Conservation (phyloP, 2,329 filamentous ascomycete species). For the Tolypocladium tundrense region DNA sequence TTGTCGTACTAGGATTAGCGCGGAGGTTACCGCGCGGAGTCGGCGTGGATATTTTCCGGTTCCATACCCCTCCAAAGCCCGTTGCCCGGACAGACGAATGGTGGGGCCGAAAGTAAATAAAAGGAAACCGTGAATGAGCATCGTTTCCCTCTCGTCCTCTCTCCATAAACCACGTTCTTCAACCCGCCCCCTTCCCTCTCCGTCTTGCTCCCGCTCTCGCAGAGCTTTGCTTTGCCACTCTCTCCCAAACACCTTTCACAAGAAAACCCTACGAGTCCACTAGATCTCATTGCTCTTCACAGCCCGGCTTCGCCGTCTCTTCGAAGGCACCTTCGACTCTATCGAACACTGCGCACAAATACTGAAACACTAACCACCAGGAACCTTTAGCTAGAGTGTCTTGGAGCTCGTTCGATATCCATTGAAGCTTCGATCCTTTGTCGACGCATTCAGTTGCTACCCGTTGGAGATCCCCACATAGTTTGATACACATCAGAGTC, state of each 20-base stretch:
- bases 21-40: not conserved
- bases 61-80: not conserved
- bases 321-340: conserved; percentile 32
- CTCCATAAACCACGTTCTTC: conserved; percentile 11
- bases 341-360: conserved; percentile 34
- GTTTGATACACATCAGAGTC: conserved; percentile 12
- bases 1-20: not conserved
- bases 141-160: conserved; percentile 10
- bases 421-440: conserved; percentile 25
- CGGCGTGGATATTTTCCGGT: conserved; percentile 7
- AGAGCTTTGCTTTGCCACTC: conserved; percentile 7
- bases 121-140: conserved; percentile 20
- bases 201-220: not conserved
- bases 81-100: conserved; percentile 25
- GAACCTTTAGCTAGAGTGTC: conserved; percentile 51
- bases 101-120: conserved; percentile 36
- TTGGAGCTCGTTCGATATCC: conserved; percentile 42
- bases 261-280: conserved; percentile 24
- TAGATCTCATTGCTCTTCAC: conserved; percentile 36
- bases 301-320: conserved; percentile 33
- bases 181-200: conserved; percentile 5
- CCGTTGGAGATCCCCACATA: conserved; percentile 24
- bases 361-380: conserved; percentile 38
- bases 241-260: conserved; percentile 13
- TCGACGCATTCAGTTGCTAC: conserved; percentile 38